These are phyloP conservation scores for Backusella psychrophila DNA, from an alignment of 192 early-diverging fungal species.

Conservation along the genomic window DNA sequence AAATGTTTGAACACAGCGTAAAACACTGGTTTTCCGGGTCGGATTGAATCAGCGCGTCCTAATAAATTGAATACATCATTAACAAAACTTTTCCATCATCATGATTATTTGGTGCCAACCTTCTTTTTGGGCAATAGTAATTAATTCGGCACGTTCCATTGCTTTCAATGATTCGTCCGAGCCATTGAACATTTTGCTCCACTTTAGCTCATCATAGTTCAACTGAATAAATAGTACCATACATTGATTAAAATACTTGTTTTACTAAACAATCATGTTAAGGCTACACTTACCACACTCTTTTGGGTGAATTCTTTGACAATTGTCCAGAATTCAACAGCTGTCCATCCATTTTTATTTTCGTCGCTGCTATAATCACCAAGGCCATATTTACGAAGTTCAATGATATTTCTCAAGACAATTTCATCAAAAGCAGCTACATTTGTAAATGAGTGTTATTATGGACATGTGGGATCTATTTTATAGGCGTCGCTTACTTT, in stretches of 20 bases:
- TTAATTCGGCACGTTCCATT: constrained; percentile 90
- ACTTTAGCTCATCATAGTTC: constrained; percentile 84
- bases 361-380: constrained; percentile 55
- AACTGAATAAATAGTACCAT: constrained; percentile 33
- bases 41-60: constrained; percentile 79
- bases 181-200: constrained; percentile 80
- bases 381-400: constrained; percentile 88
- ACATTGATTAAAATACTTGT: neutral
- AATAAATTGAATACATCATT: neutral
- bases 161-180: constrained; percentile 75
- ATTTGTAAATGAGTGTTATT: neutral
- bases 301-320: constrained; percentile 65
- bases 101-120: constrained; percentile 37
- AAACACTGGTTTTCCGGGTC: constrained; percentile 83
- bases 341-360: constrained; percentile 61
- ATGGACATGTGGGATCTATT: neutral
- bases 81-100: neutral
- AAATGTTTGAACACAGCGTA: constrained; percentile 76
- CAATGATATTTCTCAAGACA: constrained; percentile 71
- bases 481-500: constrained; percentile 41
- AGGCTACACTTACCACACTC: constrained; percentile 17
- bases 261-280: neutral
- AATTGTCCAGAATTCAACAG: constrained; percentile 91
- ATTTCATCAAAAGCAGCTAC: constrained; percentile 82
- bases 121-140: constrained; percentile 74